phyloP scores from a whole-genome alignment of 768 basidiomycete genomes.

The Leucogyrophana mollusca region DNA sequence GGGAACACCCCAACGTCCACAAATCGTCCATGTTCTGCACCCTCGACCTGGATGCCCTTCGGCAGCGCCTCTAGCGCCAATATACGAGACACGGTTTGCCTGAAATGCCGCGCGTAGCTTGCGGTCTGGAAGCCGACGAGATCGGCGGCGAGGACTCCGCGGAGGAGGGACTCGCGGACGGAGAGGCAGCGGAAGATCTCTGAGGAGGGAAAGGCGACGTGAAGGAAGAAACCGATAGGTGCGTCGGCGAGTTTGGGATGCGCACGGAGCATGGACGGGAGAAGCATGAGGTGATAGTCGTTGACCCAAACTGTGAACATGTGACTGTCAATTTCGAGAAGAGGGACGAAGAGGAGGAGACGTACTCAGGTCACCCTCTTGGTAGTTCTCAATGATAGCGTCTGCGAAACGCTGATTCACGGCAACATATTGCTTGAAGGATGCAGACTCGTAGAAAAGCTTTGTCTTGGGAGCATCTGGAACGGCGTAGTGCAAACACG shows the following conservation, averaged over 20 bases:
- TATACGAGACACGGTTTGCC: constrained; percentile 82
- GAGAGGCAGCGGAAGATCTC: constrained; percentile 95
- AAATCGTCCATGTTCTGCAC: constrained; percentile 49
- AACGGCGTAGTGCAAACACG: constrained; percentile 81
- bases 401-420: constrained; percentile 92
- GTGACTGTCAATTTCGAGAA: constrained; percentile 5
- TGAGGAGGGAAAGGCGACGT: constrained; percentile 92
- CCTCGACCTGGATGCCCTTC: constrained; percentile 73
- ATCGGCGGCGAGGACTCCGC: constrained; percentile 91
- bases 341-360: neutral
- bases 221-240: constrained; percentile 85
- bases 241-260: constrained; percentile 43
- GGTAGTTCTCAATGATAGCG: constrained; percentile 74
- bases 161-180: constrained; percentile 71
- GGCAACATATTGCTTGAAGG: constrained; percentile 82
- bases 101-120: constrained; percentile 79
- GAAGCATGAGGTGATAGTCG: constrained; percentile 85
- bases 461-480: constrained; percentile 88
- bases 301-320: constrained; percentile 68
- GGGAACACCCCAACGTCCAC: constrained; percentile 89
- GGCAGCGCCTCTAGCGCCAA: constrained; percentile 79
- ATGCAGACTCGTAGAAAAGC: constrained; percentile 73
- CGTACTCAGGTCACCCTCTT: constrained; percentile 82
- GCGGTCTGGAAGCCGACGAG: constrained; percentile 92
- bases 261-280: constrained; percentile 76